Percentiles rank a stretch among this genome's conserved stretches.
phyloP scores from a whole-genome alignment of 2,329 filamentous ascomycete species.

The Fonsecaea monophora region DNA sequence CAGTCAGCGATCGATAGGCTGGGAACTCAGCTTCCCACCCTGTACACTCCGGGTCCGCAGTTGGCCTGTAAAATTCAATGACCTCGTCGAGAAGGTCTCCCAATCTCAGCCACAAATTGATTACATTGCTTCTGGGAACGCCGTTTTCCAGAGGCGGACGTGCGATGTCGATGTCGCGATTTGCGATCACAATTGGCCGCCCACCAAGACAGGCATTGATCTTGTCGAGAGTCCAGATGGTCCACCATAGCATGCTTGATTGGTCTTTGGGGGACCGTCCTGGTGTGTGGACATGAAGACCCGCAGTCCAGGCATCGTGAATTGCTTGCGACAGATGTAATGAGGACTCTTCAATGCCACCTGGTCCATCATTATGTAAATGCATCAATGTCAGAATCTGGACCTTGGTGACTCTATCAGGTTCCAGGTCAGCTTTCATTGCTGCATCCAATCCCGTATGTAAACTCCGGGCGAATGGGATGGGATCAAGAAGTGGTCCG shows the following conservation, averaged over 20 bases:
- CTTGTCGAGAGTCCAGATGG: slow-evolving; percentile 51
- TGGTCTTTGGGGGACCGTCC: slow-evolving; percentile 43
- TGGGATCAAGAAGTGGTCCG: slow-evolving; percentile 45
- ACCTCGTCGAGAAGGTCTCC: slow-evolving; percentile 48
- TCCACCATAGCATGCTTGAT: slow-evolving; percentile 48
- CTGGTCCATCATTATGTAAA: slow-evolving; percentile 50
- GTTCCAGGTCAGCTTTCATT: slow-evolving; percentile 48
- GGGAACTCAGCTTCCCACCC: slow-evolving; percentile 51
- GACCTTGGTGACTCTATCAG: slow-evolving; percentile 48
- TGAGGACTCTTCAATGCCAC: slow-evolving; percentile 50
- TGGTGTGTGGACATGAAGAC: slow-evolving; percentile 49
- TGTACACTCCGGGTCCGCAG: slow-evolving; percentile 42
- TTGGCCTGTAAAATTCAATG: slow-evolving; percentile 51
- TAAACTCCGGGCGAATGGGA: slow-evolving; percentile 49
- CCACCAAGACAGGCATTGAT: slow-evolving; percentile 52
- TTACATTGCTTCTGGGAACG: slow-evolving; percentile 39
- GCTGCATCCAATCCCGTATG: slow-evolving; percentile 48
- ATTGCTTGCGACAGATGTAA: slow-evolving; percentile 50
- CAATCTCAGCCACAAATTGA: slow-evolving; percentile 49
- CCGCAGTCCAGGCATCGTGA: slow-evolving; percentile 50
- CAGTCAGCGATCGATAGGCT: slow-evolving; percentile 42
- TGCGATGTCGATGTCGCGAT: slow-evolving; percentile 49
- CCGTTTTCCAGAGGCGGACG: slow-evolving; percentile 40
- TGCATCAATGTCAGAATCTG: slow-evolving; percentile 50
- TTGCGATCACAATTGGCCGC: slow-evolving; percentile 49